Evolutionary conservation across 2,329 filamentous ascomycete genomes (phyloP).

Genomic region (Pseudocercospora ulei): DNA sequence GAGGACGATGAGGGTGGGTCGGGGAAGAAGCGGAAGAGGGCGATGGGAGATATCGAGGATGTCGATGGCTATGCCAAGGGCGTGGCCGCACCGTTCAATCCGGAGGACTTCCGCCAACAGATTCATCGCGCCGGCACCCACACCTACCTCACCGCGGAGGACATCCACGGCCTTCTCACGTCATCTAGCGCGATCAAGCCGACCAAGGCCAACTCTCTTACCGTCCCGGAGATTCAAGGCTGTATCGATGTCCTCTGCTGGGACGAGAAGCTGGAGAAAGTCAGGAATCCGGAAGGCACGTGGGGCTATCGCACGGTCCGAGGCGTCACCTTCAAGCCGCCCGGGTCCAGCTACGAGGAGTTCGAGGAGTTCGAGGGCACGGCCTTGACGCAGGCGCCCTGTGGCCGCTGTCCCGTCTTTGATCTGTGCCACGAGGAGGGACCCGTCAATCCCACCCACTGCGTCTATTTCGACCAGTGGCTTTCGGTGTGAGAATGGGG

Average conservation of each 20-base stretch:
- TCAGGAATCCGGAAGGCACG: conserved; percentile 34
- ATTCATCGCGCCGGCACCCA: conserved; percentile 36
- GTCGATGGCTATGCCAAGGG: conserved; percentile 11
- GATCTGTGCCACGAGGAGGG: conserved; percentile 85
- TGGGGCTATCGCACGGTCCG: conserved; percentile 44
- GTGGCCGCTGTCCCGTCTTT: conserved; percentile 85
- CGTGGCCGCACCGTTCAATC: conserved; percentile 15
- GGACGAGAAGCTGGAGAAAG: conserved; percentile 70
- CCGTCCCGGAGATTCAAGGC: conserved; percentile 68
- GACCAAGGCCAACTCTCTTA: conserved; percentile 43
- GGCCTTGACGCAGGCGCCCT: conserved; percentile 78
- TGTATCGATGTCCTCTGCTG: conserved; percentile 80
- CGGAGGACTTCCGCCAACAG: conserved; percentile 25
- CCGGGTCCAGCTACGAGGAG: conserved; percentile 24
- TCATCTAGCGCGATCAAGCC: conserved; percentile 61
- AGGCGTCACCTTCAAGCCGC: conserved; percentile 28
- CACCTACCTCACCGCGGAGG: conserved; percentile 68
- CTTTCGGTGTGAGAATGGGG: conserved; percentile 35
- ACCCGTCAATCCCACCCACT: conserved; percentile 78
- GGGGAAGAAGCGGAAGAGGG: conserved; percentile 28
- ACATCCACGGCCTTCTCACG: conserved; percentile 67
- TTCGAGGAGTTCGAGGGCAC: conserved; percentile 49
- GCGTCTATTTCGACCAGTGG: conserved; percentile 87
- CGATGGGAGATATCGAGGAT: conserved; percentile 30
- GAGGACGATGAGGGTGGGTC: conserved; percentile 13